A percentile compares a stretch with the other conserved stretches of the same genome.
Conservation (phyloP, 768 basidiomycete species). For the Termitomyces sp. region DNA sequence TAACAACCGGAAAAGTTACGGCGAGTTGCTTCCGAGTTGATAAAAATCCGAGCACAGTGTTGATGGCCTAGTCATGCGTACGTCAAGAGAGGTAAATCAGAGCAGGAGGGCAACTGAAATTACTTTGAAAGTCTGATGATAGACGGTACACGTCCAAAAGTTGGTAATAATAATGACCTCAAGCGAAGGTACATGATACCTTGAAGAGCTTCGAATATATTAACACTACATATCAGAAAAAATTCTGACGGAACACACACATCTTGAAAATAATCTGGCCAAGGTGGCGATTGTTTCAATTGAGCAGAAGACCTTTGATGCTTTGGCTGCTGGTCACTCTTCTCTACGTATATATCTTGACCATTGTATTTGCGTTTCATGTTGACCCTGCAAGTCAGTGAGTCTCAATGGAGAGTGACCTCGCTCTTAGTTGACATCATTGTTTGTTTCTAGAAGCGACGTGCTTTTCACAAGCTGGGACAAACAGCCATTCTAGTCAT, state of each 20-base stretch:
- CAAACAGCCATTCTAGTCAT: background rate
- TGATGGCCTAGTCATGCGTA: constrained; percentile 57
- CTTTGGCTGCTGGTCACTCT: background rate
- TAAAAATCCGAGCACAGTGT: constrained; percentile 85
- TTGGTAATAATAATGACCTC: background rate
- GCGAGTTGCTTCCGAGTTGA: constrained; percentile 77
- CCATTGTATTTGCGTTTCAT: constrained; percentile 12
- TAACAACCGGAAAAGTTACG: constrained; percentile 69
- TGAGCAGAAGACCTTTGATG: background rate
- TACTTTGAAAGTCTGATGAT: constrained; percentile 7
- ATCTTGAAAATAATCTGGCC: constrained; percentile 62
- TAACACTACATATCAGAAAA: background rate
- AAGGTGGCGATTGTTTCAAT: constrained; percentile 19
- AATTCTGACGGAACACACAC: constrained; percentile 18
- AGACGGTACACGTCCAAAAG: background rate
- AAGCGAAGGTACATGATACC: background rate
- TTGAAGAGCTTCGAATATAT: constrained; percentile 22
- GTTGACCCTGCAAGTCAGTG: background rate
- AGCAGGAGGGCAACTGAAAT: background rate
- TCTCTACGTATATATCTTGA: background rate
- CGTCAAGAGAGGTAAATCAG: background rate
- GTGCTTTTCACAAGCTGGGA: background rate
- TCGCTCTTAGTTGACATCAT: background rate
- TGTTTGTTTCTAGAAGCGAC: constrained; percentile 1
- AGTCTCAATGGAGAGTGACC: background rate